Evolutionary conservation across 2,329 filamentous ascomycete genomes (phyloP).

Genomic region (Penicillium fuscoglaucum): DNA sequence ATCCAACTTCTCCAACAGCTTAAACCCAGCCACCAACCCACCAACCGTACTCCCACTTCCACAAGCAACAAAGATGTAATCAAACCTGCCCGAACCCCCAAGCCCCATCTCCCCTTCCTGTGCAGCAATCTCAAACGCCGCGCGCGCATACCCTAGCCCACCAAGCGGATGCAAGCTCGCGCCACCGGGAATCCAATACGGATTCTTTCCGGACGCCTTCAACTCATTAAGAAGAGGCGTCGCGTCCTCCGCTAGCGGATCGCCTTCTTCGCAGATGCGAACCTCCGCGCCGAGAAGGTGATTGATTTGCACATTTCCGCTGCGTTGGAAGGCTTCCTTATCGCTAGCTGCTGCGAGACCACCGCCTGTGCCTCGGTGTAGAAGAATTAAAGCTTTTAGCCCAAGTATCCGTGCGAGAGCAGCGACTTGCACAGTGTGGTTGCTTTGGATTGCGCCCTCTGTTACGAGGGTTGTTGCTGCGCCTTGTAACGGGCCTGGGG

Average conservation of each 20-base stretch:
- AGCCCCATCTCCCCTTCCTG: conserved; percentile 29
- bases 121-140: conserved; percentile 34
- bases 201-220: conserved; percentile 15
- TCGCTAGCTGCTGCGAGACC: conserved; percentile 22
- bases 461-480: conserved; percentile 36
- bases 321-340: conserved; percentile 22
- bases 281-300: conserved; percentile 41
- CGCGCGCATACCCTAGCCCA: conserved; percentile 37
- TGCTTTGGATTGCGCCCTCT: conserved; percentile 40
- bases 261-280: conserved; percentile 58
- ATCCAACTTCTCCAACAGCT: conserved; percentile 28
- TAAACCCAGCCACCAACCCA: conserved; percentile 38
- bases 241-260: conserved; percentile 39
- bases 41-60: conserved; percentile 40
- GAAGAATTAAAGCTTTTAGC: conserved; percentile 28
- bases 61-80: conserved; percentile 39
- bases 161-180: conserved; percentile 37
- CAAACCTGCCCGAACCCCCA: conserved; percentile 28
- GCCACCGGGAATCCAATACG: conserved; percentile 41
- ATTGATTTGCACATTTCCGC: conserved; percentile 32
- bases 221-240: conserved; percentile 28
- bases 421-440: conserved; percentile 40
- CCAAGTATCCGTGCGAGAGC: conserved; percentile 32
- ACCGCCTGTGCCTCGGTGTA: conserved; percentile 33
- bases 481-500: conserved; percentile 4